Evolutionary conservation across 2,329 filamentous ascomycete genomes (phyloP).

Genomic region (Lachnellula occidentalis): DNA sequence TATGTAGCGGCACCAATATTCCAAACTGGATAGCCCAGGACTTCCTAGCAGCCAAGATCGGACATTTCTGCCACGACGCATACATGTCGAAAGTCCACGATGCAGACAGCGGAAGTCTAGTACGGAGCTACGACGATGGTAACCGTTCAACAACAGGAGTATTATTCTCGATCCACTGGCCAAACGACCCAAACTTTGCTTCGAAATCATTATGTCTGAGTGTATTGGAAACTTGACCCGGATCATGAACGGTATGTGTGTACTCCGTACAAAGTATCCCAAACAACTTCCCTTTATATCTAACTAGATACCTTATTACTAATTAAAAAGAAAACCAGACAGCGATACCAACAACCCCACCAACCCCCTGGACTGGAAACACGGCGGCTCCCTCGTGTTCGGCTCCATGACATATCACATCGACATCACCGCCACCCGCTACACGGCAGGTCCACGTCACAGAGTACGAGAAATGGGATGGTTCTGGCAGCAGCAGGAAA

Average conservation of each 20-base stretch:
- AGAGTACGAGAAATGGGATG: not conserved
- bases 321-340: not conserved
- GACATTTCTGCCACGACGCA: conserved; percentile 1
- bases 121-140: not conserved
- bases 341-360: not conserved
- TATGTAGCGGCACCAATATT: conserved; percentile 1
- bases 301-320: not conserved
- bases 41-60: not conserved
- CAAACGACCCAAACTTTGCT: not conserved
- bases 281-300: not conserved
- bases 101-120: not conserved
- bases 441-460: not conserved
- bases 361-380: conserved; percentile 3
- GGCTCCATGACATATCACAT: not conserved
- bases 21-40: not conserved
- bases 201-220: not conserved
- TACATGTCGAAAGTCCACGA: not conserved
- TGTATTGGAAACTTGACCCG: not conserved
- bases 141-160: not conserved
- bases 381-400: not conserved
- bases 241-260: not conserved
- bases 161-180: not conserved
- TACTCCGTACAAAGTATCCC: too few relatives aligned
- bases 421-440: not conserved
- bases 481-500: not conserved